Percentiles rank a stretch among this genome's conserved stretches.
Conservation (phyloP, 2,329 filamentous ascomycete species). For the Exophiala spinifera region DNA sequence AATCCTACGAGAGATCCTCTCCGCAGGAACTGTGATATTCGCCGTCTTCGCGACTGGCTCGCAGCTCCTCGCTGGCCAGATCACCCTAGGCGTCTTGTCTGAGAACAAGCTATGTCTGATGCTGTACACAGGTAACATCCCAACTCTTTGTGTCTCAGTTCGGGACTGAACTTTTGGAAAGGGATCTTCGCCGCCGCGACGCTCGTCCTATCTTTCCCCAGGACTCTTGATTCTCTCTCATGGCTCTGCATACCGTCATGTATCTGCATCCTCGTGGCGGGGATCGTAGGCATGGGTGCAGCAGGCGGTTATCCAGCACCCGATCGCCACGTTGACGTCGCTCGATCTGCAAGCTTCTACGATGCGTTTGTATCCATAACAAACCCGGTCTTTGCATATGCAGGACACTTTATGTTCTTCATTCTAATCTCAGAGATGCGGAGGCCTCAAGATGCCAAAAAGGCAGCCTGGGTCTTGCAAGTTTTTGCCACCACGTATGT, state of each 20-base stretch:
- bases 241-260: conserved; percentile 48
- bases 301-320: conserved; percentile 44
- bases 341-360: conserved; percentile 41
- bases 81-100: conserved; percentile 48
- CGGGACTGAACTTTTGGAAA: too few species aligned
- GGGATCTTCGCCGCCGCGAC: conserved; percentile 49
- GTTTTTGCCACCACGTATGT: conserved; percentile 43
- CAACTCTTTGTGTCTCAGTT: too few species aligned
- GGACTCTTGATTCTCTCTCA: conserved; percentile 50
- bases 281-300: conserved; percentile 51
- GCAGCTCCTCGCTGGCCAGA: conserved; percentile 52
- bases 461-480: conserved; percentile 51
- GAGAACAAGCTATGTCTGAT: conserved; percentile 49
- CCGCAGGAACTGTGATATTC: conserved; percentile 51
- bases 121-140: conserved; percentile 40
- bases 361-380: conserved; percentile 48
- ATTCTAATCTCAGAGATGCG: conserved; percentile 55
- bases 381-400: conserved; percentile 54
- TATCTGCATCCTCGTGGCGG: conserved; percentile 49
- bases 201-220: conserved; percentile 47
- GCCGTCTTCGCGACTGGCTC: conserved; percentile 52
- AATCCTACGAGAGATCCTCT: conserved; percentile 50
- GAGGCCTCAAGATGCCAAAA: conserved; percentile 50
- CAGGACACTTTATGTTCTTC: conserved; percentile 56
- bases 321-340: conserved; percentile 39